phyloP scores from a whole-genome alignment of 768 basidiomycete species.

The Rhodotorula babjevae region DNA sequence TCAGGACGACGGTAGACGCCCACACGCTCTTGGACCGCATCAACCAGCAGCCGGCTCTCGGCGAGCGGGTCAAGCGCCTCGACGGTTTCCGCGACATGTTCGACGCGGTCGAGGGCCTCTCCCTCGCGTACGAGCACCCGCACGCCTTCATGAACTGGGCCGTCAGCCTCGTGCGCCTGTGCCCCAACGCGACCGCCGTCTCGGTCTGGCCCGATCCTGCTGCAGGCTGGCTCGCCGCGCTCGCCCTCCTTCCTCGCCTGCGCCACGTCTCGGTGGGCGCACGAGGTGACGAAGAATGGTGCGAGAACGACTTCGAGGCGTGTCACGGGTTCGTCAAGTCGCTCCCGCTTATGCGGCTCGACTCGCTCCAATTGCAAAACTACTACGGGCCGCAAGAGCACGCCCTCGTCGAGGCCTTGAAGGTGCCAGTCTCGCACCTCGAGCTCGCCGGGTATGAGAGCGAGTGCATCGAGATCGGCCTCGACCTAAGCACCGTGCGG shows the following conservation, averaged over 20 bases:
- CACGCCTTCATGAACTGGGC: background rate
- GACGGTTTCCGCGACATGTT: background rate
- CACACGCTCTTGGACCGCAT: background rate
- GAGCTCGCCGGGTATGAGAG: no score
- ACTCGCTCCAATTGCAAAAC: background rate
- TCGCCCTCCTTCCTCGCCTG: background rate
- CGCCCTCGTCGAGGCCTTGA: background rate
- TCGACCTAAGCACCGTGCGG: background rate
- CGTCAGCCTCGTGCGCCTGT: background rate
- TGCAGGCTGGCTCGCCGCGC: background rate
- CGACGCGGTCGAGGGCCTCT: background rate
- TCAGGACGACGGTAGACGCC: rapidly evolving
- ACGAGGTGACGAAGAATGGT: background rate
- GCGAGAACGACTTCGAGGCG: background rate
- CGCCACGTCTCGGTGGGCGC: background rate
- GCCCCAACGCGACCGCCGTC: background rate
- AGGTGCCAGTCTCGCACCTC: background rate
- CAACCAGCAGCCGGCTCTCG: background rate
- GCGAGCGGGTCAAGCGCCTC: background rate
- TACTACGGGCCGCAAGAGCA: no score
- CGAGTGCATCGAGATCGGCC: no score
- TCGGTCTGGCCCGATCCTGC: background rate
- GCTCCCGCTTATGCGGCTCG: background rate
- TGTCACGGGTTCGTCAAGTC: background rate
- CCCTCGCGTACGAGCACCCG: background rate